Base-by-base conservation (phyloP, 371 early-diverging fungal species). In the Mucor circinelloides region DNA sequence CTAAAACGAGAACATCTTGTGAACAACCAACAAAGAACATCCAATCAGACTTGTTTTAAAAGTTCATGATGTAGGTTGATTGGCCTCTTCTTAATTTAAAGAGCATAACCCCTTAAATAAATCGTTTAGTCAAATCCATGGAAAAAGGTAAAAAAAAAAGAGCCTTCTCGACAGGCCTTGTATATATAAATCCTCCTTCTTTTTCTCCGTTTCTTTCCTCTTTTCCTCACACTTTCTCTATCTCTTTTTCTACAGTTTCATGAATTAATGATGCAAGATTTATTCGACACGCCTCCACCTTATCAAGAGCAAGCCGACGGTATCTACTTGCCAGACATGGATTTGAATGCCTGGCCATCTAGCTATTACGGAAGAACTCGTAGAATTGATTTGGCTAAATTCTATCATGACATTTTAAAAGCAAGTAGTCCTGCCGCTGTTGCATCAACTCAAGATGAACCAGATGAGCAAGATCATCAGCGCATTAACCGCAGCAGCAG, bases 361-460 rank as follows among this genome's bases (percentile, higher is more conserved):
- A 63, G 60, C 25, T 70, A 70, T 57, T 71, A 71, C 42, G 56
- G 72, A 12, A 50, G 52, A 28, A 62, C 64, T 34, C 63, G 60
- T 15, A 52, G 72, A 15, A 67, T 71, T 23, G 67, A 71, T 64
- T 25, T 71, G n/a, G 72, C 50, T 7, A 63, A 71, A 56, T 71
- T 67, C 10, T 71, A 67, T 71, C 59, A 56, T 19, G 68, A 71
- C 34, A 55, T 71, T 5, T 52, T 71, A 40, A 58, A 64, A 36
- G 55, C 42, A 34, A 67, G 54, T 13, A 63, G 31, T 15, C 50
- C 50, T 50, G 50, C 12, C 0, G 44, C 7, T 4, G 44, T 2
- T 50, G 50, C 50, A 23, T 21, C 21, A 50, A 10, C 25, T 8
- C 50, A 50, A 50, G 17, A 28, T 1, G 42, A 52, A 23, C 4